Percentiles rank a stretch among this genome's conserved stretches.
phyloP scores from a whole-genome alignment of 148 eudicot species.

The Persicaria maculosa region DNA sequence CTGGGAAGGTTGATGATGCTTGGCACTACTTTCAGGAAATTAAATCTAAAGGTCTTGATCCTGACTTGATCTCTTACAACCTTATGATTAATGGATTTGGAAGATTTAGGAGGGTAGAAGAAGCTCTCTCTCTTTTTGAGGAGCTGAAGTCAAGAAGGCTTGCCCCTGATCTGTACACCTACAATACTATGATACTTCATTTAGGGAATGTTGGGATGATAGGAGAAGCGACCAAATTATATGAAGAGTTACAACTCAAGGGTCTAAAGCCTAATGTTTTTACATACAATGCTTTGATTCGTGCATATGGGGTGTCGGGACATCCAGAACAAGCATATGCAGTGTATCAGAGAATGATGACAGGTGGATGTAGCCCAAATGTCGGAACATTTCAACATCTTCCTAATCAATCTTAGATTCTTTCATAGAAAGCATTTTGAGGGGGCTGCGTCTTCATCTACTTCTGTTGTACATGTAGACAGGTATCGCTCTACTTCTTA shows the following conservation, averaged over 20 bases:
- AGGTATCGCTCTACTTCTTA: background rate
- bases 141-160: constrained; percentile 61
- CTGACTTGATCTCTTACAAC: constrained; percentile 75
- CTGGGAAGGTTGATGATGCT: constrained; percentile 61
- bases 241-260: constrained; percentile 54
- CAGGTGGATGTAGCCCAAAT: constrained; percentile 84
- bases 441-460: background rate
- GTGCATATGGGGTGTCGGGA: constrained; percentile 76
- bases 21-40: constrained; percentile 64
- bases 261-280: constrained; percentile 79
- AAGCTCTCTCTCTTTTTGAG: constrained; percentile 55
- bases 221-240: constrained; percentile 63
- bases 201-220: constrained; percentile 69
- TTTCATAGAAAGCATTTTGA: too few species aligned
- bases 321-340: constrained; percentile 68
- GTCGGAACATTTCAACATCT: constrained; percentile 78
- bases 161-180: constrained; percentile 64
- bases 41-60: constrained; percentile 66
- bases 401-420: constrained; percentile 48
- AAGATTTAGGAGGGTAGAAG: constrained; percentile 42
- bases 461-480: background rate
- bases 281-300: constrained; percentile 86
- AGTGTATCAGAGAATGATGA: constrained; percentile 90
- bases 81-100: constrained; percentile 89
- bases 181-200: constrained; percentile 74